phyloP scores from a whole-genome alignment of 805 yeast species.

The Candida suzukii region DNA sequence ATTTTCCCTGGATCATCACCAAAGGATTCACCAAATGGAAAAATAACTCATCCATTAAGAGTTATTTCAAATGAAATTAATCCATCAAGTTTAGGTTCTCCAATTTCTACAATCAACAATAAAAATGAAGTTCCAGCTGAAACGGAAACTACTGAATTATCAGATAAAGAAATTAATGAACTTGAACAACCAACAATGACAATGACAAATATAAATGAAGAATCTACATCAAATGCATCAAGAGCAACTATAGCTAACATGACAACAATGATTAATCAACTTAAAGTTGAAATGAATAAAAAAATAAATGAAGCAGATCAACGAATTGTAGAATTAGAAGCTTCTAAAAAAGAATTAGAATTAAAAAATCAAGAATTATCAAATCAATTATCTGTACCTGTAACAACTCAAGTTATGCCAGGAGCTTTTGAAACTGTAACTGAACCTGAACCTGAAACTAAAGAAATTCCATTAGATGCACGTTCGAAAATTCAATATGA shows the following conservation, averaged over 20 bases:
- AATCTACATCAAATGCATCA: not conserved
- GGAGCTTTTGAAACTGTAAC: not conserved
- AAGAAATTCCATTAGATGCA: constrained; percentile 8
- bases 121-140: not conserved
- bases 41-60: constrained; percentile 11
- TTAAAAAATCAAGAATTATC: constrained; percentile 2
- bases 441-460: not conserved
- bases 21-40: constrained; percentile 3
- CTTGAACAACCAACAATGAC: not conserved
- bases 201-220: not conserved
- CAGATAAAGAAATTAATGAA: too few relatives aligned
- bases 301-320: constrained; percentile 55
- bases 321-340: constrained; percentile 42
- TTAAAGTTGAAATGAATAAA: constrained; percentile 36
- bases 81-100: constrained; percentile 10
- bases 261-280: constrained; percentile 19
- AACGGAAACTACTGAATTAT: not conserved
- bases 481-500: constrained; percentile 13
- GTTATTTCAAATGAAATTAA: constrained; percentile 5
- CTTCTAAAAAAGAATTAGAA: constrained; percentile 17
- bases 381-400: constrained; percentile 1
- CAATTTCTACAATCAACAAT: constrained; percentile 2
- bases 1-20: constrained; percentile 3
- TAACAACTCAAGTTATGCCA: constrained; percentile 4
- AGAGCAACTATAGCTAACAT: constrained; percentile 3